Conservation (phyloP, 257 asterid genomes). For the Capsicum chinense region DNA sequence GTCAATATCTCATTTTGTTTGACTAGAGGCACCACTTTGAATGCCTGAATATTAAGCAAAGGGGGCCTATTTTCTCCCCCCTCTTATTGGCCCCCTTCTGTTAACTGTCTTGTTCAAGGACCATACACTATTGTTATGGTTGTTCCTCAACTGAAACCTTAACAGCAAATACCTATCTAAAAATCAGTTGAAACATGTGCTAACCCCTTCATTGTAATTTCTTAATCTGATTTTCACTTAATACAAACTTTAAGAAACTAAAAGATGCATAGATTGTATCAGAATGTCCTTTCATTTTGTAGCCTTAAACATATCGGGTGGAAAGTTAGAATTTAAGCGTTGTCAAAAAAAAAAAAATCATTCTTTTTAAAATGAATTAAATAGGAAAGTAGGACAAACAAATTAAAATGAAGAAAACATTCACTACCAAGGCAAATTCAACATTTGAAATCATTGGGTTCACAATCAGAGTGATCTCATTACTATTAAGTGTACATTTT, state of each 20-base stretch:
- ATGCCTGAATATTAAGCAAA: not conserved
- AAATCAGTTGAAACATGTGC: not conserved
- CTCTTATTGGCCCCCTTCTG: not conserved
- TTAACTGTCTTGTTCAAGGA: constrained; percentile 6
- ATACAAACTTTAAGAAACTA: not conserved
- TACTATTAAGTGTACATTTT: not conserved
- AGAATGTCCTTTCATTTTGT: no score
- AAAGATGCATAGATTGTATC: no score
- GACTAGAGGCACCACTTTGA: constrained; percentile 12
- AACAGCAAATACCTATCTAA: not conserved
- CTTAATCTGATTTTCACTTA: not conserved
- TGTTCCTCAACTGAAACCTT: constrained; percentile 2
- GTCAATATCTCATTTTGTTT: constrained; percentile 12
- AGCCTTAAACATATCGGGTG: not conserved
- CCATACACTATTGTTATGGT: not conserved
- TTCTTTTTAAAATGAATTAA: not conserved
- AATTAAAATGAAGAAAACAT: not conserved
- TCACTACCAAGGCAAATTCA: not conserved
- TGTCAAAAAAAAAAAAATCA: not conserved
- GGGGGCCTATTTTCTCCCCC: constrained; percentile 5
- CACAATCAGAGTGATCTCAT: not conserved
- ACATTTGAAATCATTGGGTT: not conserved
- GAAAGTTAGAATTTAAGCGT: not conserved
- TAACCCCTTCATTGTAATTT: not conserved
- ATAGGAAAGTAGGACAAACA: not conserved